Conservation (phyloP, 106 monocot genomes). For the Triglochin maritima region DNA sequence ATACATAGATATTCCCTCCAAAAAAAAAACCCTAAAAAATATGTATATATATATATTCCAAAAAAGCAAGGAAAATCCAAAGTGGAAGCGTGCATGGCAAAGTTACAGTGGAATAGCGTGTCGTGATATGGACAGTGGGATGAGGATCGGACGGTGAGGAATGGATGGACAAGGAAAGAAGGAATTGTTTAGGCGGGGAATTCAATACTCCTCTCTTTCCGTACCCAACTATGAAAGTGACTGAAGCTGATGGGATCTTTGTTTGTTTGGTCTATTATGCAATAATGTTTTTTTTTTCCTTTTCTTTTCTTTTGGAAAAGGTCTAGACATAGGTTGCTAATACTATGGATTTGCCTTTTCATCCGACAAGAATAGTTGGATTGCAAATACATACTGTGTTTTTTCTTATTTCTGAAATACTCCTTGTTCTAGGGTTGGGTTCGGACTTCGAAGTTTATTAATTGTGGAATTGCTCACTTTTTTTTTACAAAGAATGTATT, state of each 20-base stretch:
- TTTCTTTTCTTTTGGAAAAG: neutral
- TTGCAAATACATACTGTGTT: no score
- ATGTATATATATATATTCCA: neutral
- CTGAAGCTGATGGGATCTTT: conserved; percentile 1
- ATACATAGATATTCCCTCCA: neutral
- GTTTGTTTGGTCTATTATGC: neutral
- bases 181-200: neutral
- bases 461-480: no score
- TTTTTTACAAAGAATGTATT: no score
- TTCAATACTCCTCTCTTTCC: conserved; percentile 8
- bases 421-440: no score
- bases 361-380: no score
- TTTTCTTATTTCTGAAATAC: no score
- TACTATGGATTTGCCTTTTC: neutral
- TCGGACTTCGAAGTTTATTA: no score
- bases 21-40: neutral
- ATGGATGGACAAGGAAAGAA: no score
- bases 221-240: conserved; percentile 3
- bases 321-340: neutral
- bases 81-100: neutral
- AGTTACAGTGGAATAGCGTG: conserved; percentile 10
- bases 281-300: no score
- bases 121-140: neutral
- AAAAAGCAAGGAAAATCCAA: neutral
- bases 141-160: neutral